These are phyloP conservation scores for Diaporthe capsici DNA, from an alignment of 2,329 filamentous ascomycete genomes.

Conservation along the genomic window DNA sequence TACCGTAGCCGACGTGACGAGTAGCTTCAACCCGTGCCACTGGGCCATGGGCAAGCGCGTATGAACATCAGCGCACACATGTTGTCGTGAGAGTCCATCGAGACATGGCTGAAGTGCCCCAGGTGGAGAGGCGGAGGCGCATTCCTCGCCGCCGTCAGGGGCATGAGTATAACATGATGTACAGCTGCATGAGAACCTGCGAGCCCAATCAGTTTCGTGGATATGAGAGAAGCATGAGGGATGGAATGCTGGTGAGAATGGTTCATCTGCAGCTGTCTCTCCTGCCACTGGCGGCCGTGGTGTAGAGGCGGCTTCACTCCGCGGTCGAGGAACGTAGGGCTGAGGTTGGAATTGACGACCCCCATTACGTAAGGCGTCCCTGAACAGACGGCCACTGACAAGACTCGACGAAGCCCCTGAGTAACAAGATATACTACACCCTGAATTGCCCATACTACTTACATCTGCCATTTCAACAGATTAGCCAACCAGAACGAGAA, in stretches of 20 bases:
- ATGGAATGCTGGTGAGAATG: conserved; percentile 6
- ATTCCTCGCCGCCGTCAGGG: neutral
- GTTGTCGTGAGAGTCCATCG: neutral
- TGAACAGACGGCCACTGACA: neutral
- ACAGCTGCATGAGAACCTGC: neutral
- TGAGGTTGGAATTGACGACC: conserved; percentile 16
- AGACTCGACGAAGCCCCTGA: neutral
- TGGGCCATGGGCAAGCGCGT: neutral
- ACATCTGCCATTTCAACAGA: neutral
- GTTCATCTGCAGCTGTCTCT: neutral
- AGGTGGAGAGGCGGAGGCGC: neutral
- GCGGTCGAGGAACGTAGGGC: neutral
- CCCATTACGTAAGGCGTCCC: conserved; percentile 7
- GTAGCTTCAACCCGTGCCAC: neutral
- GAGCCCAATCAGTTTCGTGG: neutral
- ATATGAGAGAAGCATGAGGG: neutral
- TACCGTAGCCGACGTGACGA: neutral
- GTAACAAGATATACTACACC: neutral
- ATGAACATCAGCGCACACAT: neutral
- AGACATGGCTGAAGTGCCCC: neutral
- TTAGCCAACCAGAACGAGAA: neutral
- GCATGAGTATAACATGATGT: too few species aligned
- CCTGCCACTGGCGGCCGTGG: neutral
- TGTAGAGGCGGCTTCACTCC: neutral
- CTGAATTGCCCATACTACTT: neutral